A percentile compares a stretch with the other conserved stretches of the same genome.
Conservation (phyloP, 2,329 filamentous ascomycete genomes). For the Parascedosporium putredinis region DNA sequence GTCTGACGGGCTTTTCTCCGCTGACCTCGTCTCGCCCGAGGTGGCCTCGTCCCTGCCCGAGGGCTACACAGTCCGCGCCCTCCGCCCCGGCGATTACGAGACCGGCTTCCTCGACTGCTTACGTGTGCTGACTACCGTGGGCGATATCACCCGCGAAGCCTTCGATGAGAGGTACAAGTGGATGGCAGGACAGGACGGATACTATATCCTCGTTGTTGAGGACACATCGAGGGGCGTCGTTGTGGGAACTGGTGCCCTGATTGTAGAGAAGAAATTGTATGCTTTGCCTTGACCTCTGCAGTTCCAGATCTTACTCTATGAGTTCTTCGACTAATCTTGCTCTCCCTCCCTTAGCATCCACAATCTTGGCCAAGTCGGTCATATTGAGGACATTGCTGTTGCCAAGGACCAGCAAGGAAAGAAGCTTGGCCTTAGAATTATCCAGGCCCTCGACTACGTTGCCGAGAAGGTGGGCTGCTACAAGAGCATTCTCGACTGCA, state of each 20-base stretch:
- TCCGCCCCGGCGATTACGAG: constrained; percentile 67
- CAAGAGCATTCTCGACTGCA: constrained; percentile 95
- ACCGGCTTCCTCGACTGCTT: constrained; percentile 84
- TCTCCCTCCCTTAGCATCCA: constrained; percentile 55
- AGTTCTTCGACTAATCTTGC: constrained; percentile 12
- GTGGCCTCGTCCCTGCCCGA: constrained; percentile 64
- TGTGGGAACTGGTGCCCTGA: constrained; percentile 82
- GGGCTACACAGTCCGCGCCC: constrained; percentile 72
- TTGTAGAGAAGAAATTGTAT: constrained; percentile 91
- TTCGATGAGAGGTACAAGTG: constrained; percentile 76
- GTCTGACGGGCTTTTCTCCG: constrained; percentile 59
- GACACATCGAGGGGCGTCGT: constrained; percentile 54
- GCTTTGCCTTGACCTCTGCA: constrained; percentile 19
- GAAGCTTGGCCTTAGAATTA: constrained; percentile 85
- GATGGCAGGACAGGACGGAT: constrained; percentile 65
- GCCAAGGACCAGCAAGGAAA: constrained; percentile 94
- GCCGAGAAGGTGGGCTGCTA: constrained; percentile 87
- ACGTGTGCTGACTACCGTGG: constrained; percentile 83
- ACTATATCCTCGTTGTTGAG: constrained; percentile 80
- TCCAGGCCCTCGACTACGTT: constrained; percentile 84
- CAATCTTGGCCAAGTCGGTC: constrained; percentile 71
- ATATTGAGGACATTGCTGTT: constrained; percentile 97
- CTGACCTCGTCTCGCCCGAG: constrained; percentile 64
- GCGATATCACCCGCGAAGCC: constrained; percentile 64
- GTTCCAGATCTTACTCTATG: constrained; percentile 4